Base-by-base conservation (phyloP, 371 early-diverging fungal genomes). In the Modicella reniformis region DNA sequence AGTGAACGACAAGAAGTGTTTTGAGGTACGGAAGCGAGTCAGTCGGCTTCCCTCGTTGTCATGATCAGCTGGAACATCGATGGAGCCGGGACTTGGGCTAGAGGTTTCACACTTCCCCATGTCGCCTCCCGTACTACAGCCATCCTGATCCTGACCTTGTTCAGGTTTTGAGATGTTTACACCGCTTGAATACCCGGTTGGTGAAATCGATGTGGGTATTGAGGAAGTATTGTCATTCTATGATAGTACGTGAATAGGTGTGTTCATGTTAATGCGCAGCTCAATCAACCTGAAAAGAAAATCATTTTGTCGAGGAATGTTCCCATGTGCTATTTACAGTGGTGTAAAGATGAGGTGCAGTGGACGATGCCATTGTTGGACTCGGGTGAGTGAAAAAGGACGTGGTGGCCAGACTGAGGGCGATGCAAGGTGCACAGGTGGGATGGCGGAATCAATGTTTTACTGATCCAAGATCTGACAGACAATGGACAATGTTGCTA, bases 1-100 rank as follows among this genome's bases (percentile, higher is more conserved):
- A n/a, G 73, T 73, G 44, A 73, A 63, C 3, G 67, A 62, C 28
- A 73, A 25, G 28, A 73, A 73, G 23, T 47, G 13, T 12, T 47
- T 50, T 15, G 72, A 71, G 25, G 65, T 65, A 15, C 72, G 30
- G 41, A 71, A 21, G 10, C 41, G 55, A 13, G 61, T 71, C 17
- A 65, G 56, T 29, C 60, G 30, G 26, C 55, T 53, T 32, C 17
- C 44, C 17, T 44, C 12, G n/a, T n/a, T n/a, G n/a, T n/a, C n/a
- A n/a, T n/a, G n/a, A n/a, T n/a, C n/a, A n/a, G n/a, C n/a, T n/a
- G n/a, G n/a, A n/a, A n/a, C n/a, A n/a, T n/a, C n/a, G n/a, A n/a
- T n/a, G n/a, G 37, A 37, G 6, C 37, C 37, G 6, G 6, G 37
- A 37, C 37, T 13, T 37, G 37, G 13, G 37, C 17, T 44, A 25